Evolutionary conservation across 2,329 filamentous ascomycete species (phyloP), one percentile per base, ranked within the genome.

Genomic region (Leptodontidium sp.): DNA sequence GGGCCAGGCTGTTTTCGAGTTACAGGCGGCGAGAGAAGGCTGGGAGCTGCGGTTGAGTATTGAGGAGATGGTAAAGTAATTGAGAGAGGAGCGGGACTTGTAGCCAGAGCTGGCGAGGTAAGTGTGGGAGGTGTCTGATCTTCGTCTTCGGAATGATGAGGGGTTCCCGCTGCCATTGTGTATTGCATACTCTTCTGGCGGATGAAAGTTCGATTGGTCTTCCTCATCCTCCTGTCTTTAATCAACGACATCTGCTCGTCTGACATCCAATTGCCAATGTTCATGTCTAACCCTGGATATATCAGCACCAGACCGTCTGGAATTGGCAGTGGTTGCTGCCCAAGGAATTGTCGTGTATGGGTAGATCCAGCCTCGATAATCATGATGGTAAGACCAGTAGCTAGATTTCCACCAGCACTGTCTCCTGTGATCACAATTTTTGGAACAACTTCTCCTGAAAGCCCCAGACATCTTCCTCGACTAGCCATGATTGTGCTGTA

Each of bases 191-290:
- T 94, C 82, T 99, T 98, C 68, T 93, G 87, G 45, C 91, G 87
- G 12, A 98, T 83, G 66, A 98, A 91, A 32, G 88, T 87, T 67
- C 87, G 86, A 77, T 98, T 97, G 1, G 90, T 93, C 74, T 90
- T 90, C 29, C 93, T 87, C 78, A 90, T 90, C 68, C 89, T 87
- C 12, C 93, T 89, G 71, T 97, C 94, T 72, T 93, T 90, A 71
- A 99, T 97, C 70, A 99, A 82, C 0, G 93, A 89, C 93, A 98
- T 97, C 78, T 99, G 94, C 79, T 98, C 95, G 75, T 98, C 95
- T 0, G 93, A 94, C 94, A 99, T 98, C 96, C 96, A 99, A 79
- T 94, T 98, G 47, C 93, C 93, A 73, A 98, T 98, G 76, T 97
- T 98, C 92, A 98, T 94, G 76, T 98, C 96, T 68, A 99, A 82